These are phyloP conservation scores for Phaffomyces thermotolerans DNA, from an alignment of 805 yeast genomes.

Conservation along the genomic window DNA sequence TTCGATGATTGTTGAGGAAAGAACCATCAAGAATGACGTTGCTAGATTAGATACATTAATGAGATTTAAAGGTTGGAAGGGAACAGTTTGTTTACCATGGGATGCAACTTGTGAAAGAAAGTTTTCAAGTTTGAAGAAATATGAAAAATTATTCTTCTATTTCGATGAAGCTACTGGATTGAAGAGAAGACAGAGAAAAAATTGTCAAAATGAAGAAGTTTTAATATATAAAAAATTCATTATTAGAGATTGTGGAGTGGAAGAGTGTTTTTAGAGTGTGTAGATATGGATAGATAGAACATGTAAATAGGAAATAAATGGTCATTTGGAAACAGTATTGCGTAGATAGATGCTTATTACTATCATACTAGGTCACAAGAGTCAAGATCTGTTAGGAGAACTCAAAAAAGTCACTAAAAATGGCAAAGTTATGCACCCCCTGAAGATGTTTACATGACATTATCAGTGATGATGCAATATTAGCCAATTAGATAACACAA, in stretches of 20 bases:
- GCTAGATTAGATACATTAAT: not conserved
- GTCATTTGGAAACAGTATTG: too few relatives aligned
- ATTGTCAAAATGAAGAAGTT: not conserved
- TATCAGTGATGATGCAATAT: too few relatives aligned
- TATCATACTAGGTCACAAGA: too few relatives aligned
- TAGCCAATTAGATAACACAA: too few relatives aligned
- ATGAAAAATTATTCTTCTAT: constrained; percentile 5
- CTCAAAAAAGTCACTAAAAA: too few relatives aligned
- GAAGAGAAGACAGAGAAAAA: constrained; percentile 3
- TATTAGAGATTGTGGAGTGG: constrained; percentile 6
- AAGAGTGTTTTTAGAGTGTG: constrained; percentile 2
- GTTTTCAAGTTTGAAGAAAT: constrained; percentile 3
- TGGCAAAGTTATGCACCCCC: too few relatives aligned
- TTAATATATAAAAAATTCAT: constrained; percentile 5
- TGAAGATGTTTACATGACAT: too few relatives aligned
- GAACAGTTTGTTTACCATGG: constrained; percentile 7
- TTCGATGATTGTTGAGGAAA: constrained; percentile 4
- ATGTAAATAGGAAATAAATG: too few relatives aligned
- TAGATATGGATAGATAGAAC: too few relatives aligned
- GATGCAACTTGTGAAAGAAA: constrained; percentile 3
- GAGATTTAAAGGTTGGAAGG: constrained; percentile 7
- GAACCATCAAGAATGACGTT: not conserved
- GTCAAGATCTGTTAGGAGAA: too few relatives aligned
- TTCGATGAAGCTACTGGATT: constrained; percentile 5
- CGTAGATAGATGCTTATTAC: too few relatives aligned